Base-by-base conservation (phyloP, 2,329 filamentous ascomycete genomes). In the Colletotrichum sp. region DNA sequence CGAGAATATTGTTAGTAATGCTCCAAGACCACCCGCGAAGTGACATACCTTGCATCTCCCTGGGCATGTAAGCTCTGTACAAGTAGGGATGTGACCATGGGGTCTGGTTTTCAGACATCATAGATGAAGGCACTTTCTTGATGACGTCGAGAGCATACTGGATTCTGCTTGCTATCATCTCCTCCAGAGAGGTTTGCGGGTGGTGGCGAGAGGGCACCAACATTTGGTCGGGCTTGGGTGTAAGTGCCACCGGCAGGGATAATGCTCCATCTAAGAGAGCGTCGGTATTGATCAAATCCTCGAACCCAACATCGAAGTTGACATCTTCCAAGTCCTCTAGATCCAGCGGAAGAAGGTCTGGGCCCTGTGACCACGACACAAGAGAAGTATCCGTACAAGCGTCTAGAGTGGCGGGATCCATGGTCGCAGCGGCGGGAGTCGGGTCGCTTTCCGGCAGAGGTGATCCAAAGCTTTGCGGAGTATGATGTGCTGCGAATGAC, bases 11-110 rank as follows among this genome's bases (percentile, higher is more conserved):
- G 26, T 77, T 10, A 72, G 72, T 18, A 16, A 3, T 4, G 16
- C 10, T 3, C 15, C 26, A 36, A 10, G n/a, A 26, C 18, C 1
- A 55, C 24, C 2, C 24, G 16, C 15, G 9, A 18, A 9, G 15
- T 4, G 12, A 75, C 68, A 21, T 78, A 87, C 88, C 89, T 84
- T 91, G 87, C 79, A 92, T 87, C 1, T 81, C 84, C 34, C 82
- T 82, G 1, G 90, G 90, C 89, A 92, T 90, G 10, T 80, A 72
- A 3, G 88, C 84, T n/a, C 83, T 83, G 75, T 90, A 92, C 0
- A 92, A 82, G n/a, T 83, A 80, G 0, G 84, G 83, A 77, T 92
- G 90, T 34, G 84, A 87, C 90, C 90, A 92, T 0, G 89, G 88
- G 0, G 89, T 90, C 66, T 86, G 82, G 18, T 85, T 89, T 62